These are phyloP conservation scores for Dillenia turbinata DNA, from an alignment of 164 flowering plant genomes.

Conservation along the genomic window DNA sequence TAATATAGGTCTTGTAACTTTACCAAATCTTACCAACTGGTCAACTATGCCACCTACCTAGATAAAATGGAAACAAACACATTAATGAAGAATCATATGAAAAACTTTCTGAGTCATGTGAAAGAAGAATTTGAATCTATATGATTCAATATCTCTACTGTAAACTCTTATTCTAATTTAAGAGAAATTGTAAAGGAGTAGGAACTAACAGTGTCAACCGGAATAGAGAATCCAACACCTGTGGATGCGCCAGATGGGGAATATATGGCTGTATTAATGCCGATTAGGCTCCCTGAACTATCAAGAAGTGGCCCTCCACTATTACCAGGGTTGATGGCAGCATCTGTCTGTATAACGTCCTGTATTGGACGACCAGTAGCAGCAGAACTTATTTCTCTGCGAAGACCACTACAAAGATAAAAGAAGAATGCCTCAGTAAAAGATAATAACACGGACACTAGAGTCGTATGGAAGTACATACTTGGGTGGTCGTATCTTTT, in stretches of 20 bases:
- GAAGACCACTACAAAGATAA: slow-evolving; percentile 67
- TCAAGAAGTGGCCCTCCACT: slow-evolving; percentile 99
- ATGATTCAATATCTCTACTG: too few species aligned
- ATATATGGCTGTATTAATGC: slow-evolving; percentile 93
- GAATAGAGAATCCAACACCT: slow-evolving; percentile 97
- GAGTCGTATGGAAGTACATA: too few species aligned
- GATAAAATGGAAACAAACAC: slow-evolving; percentile 2
- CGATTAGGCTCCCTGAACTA: slow-evolving; percentile 89
- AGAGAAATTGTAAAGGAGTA: not conserved
- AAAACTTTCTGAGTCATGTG: too few species aligned
- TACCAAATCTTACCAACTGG: slow-evolving; percentile 84
- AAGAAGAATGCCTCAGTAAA: slow-evolving; percentile 3
- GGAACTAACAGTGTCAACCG: slow-evolving; percentile 83
- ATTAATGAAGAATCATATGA: not conserved
- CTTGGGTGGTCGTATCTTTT: too few species aligned
- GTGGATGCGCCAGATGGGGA: slow-evolving; percentile 98
- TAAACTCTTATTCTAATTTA: too few species aligned
- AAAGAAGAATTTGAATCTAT: too few species aligned
- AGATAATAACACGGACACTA: not conserved
- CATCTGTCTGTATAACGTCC: slow-evolving; percentile 97
- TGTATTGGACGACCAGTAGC: slow-evolving; percentile 98
- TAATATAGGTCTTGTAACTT: slow-evolving; percentile 89
- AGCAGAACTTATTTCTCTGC: slow-evolving; percentile 95
- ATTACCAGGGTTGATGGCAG: slow-evolving; percentile 97
- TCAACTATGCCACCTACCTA: slow-evolving; percentile 94